A percentile compares a stretch with the other conserved stretches of the same genome.
Conservation (phyloP, 441 rosid species). For the Dalechampia spathulata region DNA sequence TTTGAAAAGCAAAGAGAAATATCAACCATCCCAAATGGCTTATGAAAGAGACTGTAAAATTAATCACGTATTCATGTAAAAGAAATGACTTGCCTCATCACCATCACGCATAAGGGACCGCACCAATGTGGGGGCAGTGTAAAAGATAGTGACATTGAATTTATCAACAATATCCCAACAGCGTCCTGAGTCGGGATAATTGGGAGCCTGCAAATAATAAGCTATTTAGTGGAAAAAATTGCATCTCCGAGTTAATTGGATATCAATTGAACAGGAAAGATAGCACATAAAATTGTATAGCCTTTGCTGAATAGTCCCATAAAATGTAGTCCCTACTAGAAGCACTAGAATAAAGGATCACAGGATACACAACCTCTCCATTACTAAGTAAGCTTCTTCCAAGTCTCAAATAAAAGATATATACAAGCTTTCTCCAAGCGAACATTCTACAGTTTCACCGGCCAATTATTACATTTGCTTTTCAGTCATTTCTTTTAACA, state of each 20-base stretch:
- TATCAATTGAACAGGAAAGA: not conserved
- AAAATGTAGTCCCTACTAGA: not conserved
- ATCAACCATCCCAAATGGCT: not conserved
- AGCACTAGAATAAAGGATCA: not conserved
- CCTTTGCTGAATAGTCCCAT: not conserved
- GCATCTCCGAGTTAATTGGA: slow-evolving; percentile 7
- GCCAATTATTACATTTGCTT: too few relatives aligned
- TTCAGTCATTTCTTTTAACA: too few relatives aligned
- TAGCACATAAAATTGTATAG: not conserved
- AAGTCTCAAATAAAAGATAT: too few relatives aligned
- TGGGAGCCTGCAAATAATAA: slow-evolving; percentile 65
- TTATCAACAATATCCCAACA: slow-evolving; percentile 98
- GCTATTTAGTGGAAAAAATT: slow-evolving; percentile 16
- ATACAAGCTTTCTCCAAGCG: not conserved
- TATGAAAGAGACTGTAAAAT: not conserved
- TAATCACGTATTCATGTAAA: slow-evolving; percentile 10
- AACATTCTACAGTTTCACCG: too few relatives aligned
- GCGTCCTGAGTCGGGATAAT: slow-evolving; percentile 91
- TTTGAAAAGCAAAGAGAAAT: not conserved
- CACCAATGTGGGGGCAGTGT: slow-evolving; percentile 96
- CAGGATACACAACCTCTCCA: not conserved
- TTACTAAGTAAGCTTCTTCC: not conserved
- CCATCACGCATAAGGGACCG: slow-evolving; percentile 98
- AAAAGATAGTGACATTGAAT: slow-evolving; percentile 84
- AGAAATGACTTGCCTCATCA: slow-evolving; percentile 47